These are phyloP conservation scores for Hypsizygus marmoreus DNA, from an alignment of 768 basidiomycete species.

Conservation along the genomic window DNA sequence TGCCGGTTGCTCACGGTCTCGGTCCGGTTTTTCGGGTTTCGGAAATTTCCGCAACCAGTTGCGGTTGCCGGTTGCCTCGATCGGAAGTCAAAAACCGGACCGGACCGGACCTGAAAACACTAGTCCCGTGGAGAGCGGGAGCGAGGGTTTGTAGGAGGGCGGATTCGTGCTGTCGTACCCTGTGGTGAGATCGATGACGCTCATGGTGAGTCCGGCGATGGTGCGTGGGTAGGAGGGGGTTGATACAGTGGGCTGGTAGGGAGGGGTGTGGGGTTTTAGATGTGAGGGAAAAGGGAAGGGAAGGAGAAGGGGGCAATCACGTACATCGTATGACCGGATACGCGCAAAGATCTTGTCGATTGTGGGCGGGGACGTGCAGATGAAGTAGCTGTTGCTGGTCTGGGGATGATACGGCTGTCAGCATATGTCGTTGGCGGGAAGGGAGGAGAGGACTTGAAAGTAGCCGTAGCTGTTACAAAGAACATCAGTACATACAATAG, in stretches of 20 bases:
- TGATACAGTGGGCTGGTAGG: conserved; percentile 9
- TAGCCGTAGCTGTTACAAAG: conserved; percentile 79
- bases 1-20: too few relatives aligned
- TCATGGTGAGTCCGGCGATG: conserved; percentile 63
- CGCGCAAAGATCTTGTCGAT: conserved; percentile 69
- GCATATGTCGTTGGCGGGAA: not conserved
- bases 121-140: conserved; percentile 74
- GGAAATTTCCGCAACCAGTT: too few relatives aligned
- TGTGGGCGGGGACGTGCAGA: conserved; percentile 66
- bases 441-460: conserved; percentile 60
- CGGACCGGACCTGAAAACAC: too few relatives aligned
- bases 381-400: conserved; percentile 84
- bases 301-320: too few relatives aligned
- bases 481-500: too few relatives aligned
- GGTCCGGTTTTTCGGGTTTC: too few relatives aligned
- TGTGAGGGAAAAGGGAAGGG: not conserved
- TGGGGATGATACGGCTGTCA: conserved; percentile 28
- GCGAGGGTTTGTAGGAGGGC: conserved; percentile 58
- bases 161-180: conserved; percentile 79
- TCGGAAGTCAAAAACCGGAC: too few relatives aligned
- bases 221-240: conserved; percentile 54
- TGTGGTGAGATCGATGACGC: conserved; percentile 73
- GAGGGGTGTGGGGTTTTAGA: too few relatives aligned
- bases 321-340: conserved; percentile 59
- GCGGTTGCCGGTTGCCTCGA: too few relatives aligned